Conservation (phyloP, 495 filamentous ascomycete genomes). For the Annulohypoxylon maeteangense region DNA sequence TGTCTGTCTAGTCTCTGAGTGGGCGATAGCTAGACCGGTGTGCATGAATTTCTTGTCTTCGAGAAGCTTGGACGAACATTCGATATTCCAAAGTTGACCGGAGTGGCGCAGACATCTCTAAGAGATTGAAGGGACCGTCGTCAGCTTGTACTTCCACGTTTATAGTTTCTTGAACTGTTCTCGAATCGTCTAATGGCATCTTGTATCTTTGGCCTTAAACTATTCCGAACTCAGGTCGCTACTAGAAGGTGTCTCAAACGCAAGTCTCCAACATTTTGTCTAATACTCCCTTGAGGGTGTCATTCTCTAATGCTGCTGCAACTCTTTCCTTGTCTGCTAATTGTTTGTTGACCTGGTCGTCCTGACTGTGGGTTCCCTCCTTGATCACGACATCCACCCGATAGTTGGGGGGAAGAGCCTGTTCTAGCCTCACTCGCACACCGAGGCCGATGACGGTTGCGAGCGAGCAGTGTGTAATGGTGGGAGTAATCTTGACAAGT, state of each 20-base stretch:
- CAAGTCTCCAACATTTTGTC: conserved; percentile 94
- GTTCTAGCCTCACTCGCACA: conserved; percentile 88
- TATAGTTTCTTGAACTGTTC: not conserved
- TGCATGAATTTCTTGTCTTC: conserved; percentile 23
- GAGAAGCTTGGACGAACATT: conserved; percentile 25
- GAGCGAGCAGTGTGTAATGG: conserved; percentile 94
- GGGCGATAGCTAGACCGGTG: conserved; percentile 18
- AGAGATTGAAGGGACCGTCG: not conserved
- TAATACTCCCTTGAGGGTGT: conserved; percentile 84
- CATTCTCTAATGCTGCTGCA: conserved; percentile 93
- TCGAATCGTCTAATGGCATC: not conserved
- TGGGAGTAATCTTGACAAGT: conserved; percentile 87
- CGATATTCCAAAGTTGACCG: conserved; percentile 10
- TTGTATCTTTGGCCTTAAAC: conserved; percentile 1
- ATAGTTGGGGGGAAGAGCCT: conserved; percentile 91
- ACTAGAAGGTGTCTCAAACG: conserved; percentile 38
- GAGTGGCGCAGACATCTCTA: not conserved
- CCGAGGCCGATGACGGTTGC: conserved; percentile 97
- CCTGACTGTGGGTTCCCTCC: conserved; percentile 93
- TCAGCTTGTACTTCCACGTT: not conserved
- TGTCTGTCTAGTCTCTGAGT: not conserved
- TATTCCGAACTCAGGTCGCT: not conserved
- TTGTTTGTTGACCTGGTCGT: conserved; percentile 95
- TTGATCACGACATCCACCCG: conserved; percentile 94
- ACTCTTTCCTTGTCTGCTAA: conserved; percentile 96